A percentile compares a stretch with the other conserved stretches of the same genome.
phyloP scores from a whole-genome alignment of 345 rosid genomes.

The Acer negundo region DNA sequence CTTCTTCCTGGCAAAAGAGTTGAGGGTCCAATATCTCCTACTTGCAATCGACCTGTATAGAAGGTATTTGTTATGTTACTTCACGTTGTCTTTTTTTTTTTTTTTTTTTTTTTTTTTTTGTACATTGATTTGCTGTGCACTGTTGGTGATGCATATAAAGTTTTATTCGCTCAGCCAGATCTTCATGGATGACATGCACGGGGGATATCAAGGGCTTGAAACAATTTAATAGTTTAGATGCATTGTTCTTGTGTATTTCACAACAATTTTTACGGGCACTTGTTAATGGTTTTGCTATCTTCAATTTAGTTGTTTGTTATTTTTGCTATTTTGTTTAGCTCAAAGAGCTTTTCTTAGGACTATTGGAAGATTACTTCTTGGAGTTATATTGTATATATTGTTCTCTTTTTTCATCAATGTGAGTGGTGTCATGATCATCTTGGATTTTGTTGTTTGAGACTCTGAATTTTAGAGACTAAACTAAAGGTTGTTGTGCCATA shows the following conservation, averaged over 20 bases:
- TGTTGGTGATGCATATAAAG: too few relatives aligned
- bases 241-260: not conserved
- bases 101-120: too few relatives aligned
- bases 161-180: too few relatives aligned
- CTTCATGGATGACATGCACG: not conserved
- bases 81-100: not conserved
- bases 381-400: not conserved
- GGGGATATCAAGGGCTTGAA: conserved; percentile 1
- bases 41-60: conserved; percentile 84
- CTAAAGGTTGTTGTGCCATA: not conserved
- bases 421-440: not conserved
- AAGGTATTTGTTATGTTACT: conserved; percentile 47
- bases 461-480: not conserved
- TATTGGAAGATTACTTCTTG: not conserved
- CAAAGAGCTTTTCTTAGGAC: not conserved
- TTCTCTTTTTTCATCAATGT: not conserved
- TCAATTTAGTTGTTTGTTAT: not conserved
- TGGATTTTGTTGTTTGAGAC: not conserved
- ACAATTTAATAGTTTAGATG: not conserved
- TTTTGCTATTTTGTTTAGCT: not conserved
- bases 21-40: conserved; percentile 87
- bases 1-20: conserved; percentile 88
- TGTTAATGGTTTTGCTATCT: not conserved
- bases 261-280: not conserved
- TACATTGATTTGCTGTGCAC: too few relatives aligned